Base-by-base conservation (phyloP, 2,329 filamentous ascomycete species). In the Saccharata proteae region DNA sequence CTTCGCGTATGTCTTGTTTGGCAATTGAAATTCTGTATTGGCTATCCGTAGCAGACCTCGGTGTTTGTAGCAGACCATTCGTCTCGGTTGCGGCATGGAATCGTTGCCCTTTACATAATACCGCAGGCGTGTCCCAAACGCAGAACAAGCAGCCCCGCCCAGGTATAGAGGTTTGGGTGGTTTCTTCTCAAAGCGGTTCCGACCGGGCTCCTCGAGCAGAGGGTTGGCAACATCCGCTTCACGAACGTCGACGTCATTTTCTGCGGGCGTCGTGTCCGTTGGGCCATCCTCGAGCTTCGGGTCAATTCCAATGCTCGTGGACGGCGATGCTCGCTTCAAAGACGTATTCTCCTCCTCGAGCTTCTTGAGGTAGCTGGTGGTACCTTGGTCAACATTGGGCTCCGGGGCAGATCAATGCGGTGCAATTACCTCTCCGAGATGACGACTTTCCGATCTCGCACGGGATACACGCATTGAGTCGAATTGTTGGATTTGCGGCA, bases 61-160 rank as follows among this genome's bases (percentile, higher is more conserved):
- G 24, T 35, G 33, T 19, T 35, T 35, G 28, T 35, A 35, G 15
- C 28, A 35, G 22, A 35, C 33, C 8, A 40, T 32, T 7, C 40
- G 35, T 13, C 37, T 33, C 30, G 43, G 40, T 11, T 34, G 30
- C 9, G 37, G 37, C 24, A 40, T 36, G 14, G 31, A 39, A 31
- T 45, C 39, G 14, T 43, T 38, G 13, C 41, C 44, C 14, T 43
- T 38, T 4, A 46, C 35, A 20, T 35, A 30, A 24, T 30, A 35
- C 15, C 33, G 33, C 16, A 46, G 31, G 11, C 44, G 35, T 30
- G 44, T 43, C 19, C 41, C 36, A 18, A 46, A 46, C 5, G 42
- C 41, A 7, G 43, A 42, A 26, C 42, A 44, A 10, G 43, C 38
- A 16, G 41, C 44, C 27, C 44, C 42, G 13, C 44, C 44, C 4